Conservation (phyloP, 2,329 filamentous ascomycete genomes). For the Xenosphaeropsis pyriputrescens region DNA sequence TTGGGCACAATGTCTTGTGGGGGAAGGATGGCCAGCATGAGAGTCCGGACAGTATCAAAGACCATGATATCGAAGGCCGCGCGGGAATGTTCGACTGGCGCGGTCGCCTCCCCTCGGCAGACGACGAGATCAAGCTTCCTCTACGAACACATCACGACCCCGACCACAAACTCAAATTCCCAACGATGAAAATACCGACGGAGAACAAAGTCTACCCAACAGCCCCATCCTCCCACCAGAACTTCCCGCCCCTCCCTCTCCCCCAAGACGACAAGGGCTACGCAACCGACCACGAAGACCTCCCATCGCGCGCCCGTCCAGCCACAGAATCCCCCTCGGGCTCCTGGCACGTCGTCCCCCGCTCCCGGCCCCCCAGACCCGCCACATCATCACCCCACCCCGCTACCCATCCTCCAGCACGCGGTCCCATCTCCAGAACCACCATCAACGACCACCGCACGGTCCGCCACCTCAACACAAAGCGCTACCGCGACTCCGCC, state of each 20-base stretch:
- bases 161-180: too few species aligned
- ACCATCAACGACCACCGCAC: slow-evolving; percentile 15
- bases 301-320: too few species aligned
- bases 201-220: slow-evolving; percentile 2
- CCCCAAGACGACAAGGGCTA: slow-evolving; percentile 13
- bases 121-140: too few species aligned
- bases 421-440: too few species aligned
- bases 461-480: slow-evolving; percentile 21
- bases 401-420: too few species aligned
- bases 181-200: neutral
- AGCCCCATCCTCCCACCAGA: slow-evolving; percentile 3
- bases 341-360: neutral
- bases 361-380: slow-evolving; percentile 7
- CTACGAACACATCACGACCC: too few species aligned
- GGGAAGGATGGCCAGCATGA: slow-evolving; percentile 8
- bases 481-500: slow-evolving; percentile 27
- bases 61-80: too few species aligned
- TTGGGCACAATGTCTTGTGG: slow-evolving; percentile 6
- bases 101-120: too few species aligned
- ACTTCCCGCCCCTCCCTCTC: slow-evolving; percentile 1
- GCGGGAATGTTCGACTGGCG: too few species aligned
- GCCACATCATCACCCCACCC: slow-evolving; percentile 8
- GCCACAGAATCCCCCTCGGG: too few species aligned
- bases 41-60: slow-evolving; percentile 9
- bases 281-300: slow-evolving; percentile 13